Percentiles rank a stretch among this genome's conserved stretches.
Evolutionary conservation across 108 stramenopile genomes (phyloP).

Genomic region (Seminavis robusta): DNA sequence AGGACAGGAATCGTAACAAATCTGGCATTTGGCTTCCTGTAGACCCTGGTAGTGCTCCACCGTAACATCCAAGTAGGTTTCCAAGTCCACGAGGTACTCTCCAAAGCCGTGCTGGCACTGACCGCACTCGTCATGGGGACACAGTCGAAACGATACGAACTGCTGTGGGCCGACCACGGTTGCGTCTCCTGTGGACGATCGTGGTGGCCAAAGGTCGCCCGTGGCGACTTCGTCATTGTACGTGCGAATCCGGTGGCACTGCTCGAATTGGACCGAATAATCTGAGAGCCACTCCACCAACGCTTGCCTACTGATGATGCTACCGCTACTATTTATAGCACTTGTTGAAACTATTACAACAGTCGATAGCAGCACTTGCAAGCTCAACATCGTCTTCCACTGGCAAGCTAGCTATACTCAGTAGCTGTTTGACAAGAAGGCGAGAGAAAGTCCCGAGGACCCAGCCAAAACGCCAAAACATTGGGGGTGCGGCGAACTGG

Average conservation of each 20-base stretch:
- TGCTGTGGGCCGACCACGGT: constrained; percentile 39
- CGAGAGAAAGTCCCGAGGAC: too few species aligned
- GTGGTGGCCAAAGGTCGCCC: constrained; percentile 20
- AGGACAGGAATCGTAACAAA: constrained; percentile 33
- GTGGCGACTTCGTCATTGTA: constrained; percentile 43
- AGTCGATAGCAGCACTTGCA: too few species aligned
- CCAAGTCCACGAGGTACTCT: constrained; percentile 64
- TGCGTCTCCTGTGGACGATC: constrained; percentile 1
- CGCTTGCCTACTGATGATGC: too few species aligned
- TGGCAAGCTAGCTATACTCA: too few species aligned
- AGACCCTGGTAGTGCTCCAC: constrained; percentile 35
- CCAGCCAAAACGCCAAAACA: too few species aligned
- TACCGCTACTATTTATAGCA: too few species aligned
- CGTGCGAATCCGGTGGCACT: constrained; percentile 74
- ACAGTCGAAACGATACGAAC: constrained; percentile 73
- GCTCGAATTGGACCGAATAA: constrained; percentile 69
- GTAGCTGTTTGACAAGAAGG: too few species aligned
- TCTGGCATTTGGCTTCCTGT: constrained; percentile 39
- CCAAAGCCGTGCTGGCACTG: constrained; percentile 50
- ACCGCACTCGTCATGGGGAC: constrained; percentile 45
- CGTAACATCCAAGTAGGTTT: constrained; percentile 53
- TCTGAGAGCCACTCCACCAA: too few species aligned
- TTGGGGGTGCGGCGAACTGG: too few species aligned
- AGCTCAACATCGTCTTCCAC: too few species aligned
- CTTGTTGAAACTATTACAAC: too few species aligned